phyloP scores from a whole-genome alignment of 345 rosid species.

The Nasturtium officinale region DNA sequence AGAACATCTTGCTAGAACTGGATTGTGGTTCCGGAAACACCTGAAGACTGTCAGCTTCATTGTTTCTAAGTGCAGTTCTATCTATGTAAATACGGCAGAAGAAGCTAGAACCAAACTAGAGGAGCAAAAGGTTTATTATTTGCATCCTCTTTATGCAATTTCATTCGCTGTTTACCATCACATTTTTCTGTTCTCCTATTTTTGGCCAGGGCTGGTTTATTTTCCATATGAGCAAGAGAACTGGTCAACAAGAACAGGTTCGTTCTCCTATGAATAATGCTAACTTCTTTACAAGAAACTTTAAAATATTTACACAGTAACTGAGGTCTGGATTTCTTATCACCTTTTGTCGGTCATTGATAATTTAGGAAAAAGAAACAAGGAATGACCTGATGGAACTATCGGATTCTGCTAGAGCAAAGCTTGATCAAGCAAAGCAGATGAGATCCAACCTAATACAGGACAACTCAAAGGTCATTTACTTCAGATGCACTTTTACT shows the following conservation, averaged over 20 bases:
- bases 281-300: neutral
- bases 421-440: conserved; percentile 53
- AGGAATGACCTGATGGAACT: conserved; percentile 41
- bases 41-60: neutral
- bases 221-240: conserved; percentile 29
- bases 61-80: conserved; percentile 47
- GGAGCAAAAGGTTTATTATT: conserved; percentile 58
- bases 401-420: conserved; percentile 55
- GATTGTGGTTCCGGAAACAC: conserved; percentile 9
- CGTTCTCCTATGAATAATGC: conserved; percentile 5
- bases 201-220: conserved; percentile 61
- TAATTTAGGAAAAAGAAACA: conserved; percentile 44
- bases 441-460: conserved; percentile 47
- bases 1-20: conserved; percentile 18
- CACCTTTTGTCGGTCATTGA: conserved; percentile 8
- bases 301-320: neutral
- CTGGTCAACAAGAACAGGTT: conserved; percentile 49
- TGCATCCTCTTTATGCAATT: conserved; percentile 13
- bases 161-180: conserved; percentile 8
- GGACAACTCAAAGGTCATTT: conserved; percentile 61
- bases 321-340: conserved; percentile 21
- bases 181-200: conserved; percentile 10
- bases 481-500: neutral
- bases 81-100: conserved; percentile 54
- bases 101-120: conserved; percentile 53